Base-by-base conservation (phyloP, 75 land plant genomes). In the Adiantum capillusveneris region DNA sequence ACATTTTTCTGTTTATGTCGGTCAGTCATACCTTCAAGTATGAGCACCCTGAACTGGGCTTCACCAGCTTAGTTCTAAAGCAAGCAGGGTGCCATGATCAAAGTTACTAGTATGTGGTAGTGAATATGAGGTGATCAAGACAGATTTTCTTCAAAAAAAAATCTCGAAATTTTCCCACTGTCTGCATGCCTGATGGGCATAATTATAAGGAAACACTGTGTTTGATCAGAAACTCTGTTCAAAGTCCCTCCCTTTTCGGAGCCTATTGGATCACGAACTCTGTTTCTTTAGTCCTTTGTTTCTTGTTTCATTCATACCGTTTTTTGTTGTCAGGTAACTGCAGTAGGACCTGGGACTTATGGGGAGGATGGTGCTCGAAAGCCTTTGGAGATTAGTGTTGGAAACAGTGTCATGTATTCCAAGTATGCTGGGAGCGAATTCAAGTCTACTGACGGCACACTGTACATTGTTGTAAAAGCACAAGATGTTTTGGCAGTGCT, bases 361-460 rank as follows among this genome's bases (percentile, higher is more conserved):
- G 91, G 85, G 14, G 87, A 77, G 27, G 90, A 85, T 49, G 90
- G 95, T 0, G 72, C 77, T 27, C 62, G 81, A 56, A 82, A 67
- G 58, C 64, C 84, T 31, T 37, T 83, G 43, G 59, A 81, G 1
- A 26, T 89, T 11, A 28, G 70, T 21, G 60, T 78, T 7, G 95
- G 95, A 6, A 80, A 68, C 69, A 76, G 78, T n/a, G 90, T 89
- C 3, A n/a, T 89, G 70, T 85, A 77, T 54, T 82, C 95, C 48
- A 89, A 89, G 50, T 89, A 82, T 65, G 81, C 81, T 11, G 84
- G 84, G 17, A 81, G 53, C 41, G 84, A 81, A 17, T 81, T 79
- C 70, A 81, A 81, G 63, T 58, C 76, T 58, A 65, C 60, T 18
- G 84, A 81, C 50, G 82, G 75, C 11, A 57, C 60, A 29, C 66